A percentile compares a stretch with the other conserved stretches of the same genome.
Evolutionary conservation across 2,329 filamentous ascomycete genomes (phyloP).

Genomic region (Cyphellophora europaea): DNA sequence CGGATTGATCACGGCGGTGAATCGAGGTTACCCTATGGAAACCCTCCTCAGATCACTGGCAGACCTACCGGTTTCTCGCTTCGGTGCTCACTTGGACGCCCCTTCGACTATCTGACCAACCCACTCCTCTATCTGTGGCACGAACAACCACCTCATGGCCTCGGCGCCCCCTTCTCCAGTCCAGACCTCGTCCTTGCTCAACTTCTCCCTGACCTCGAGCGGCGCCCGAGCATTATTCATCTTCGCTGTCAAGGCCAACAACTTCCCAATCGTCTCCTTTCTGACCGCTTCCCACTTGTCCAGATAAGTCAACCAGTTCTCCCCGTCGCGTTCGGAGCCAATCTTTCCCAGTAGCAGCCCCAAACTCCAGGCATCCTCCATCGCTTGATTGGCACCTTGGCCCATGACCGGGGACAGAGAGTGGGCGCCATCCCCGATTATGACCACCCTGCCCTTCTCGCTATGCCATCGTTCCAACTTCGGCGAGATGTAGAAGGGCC

Average conservation of each 20-base stretch:
- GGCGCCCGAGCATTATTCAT: constrained; percentile 40
- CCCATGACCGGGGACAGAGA: constrained; percentile 45
- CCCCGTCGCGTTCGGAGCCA: too few relatives aligned
- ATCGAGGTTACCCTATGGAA: too few relatives aligned
- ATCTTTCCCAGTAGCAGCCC: constrained; percentile 36
- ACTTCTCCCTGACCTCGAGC: neutral
- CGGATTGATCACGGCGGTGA: too few relatives aligned
- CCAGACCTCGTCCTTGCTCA: neutral
- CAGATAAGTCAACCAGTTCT: constrained; percentile 15
- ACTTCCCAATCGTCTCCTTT: constrained; percentile 36
- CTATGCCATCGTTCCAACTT: constrained; percentile 42
- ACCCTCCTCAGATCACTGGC: too few relatives aligned
- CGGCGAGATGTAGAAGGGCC: constrained; percentile 43
- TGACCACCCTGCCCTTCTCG: constrained; percentile 37
- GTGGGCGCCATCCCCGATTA: constrained; percentile 51
- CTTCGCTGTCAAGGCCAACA: constrained; percentile 39
- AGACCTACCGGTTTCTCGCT: too few relatives aligned
- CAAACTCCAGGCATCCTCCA: constrained; percentile 46
- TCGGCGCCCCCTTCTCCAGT: neutral
- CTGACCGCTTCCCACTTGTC: constrained; percentile 38
- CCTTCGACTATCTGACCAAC: neutral
- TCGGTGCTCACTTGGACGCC: too few relatives aligned
- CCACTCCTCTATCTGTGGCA: neutral
- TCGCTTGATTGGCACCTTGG: constrained; percentile 46
- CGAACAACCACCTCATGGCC: neutral